phyloP scores from a whole-genome alignment of 2,329 filamentous ascomycete genomes.

The Alternaria conjuncta region DNA sequence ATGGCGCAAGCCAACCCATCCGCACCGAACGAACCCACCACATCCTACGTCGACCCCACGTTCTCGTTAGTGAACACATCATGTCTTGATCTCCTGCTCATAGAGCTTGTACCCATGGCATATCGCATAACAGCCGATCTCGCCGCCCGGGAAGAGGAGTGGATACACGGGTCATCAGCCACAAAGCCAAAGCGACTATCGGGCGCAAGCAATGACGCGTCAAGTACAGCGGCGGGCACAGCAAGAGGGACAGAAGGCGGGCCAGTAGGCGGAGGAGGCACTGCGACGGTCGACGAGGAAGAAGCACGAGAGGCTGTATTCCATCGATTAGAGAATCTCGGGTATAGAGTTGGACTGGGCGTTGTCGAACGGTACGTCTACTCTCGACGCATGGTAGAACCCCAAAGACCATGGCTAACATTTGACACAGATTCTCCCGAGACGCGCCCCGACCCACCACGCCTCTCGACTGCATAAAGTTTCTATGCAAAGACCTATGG shows the following conservation, averaged over 20 bases:
- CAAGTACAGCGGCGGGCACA: constrained; percentile 34
- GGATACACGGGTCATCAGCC: constrained; percentile 20
- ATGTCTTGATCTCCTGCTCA: constrained; percentile 91
- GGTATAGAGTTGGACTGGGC: constrained; percentile 91
- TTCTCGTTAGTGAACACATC: constrained; percentile 81
- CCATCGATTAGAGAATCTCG: constrained; percentile 80
- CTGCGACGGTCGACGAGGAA: constrained; percentile 68
- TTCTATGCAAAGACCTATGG: constrained; percentile 98
- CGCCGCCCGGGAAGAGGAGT: constrained; percentile 58
- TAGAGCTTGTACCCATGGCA: constrained; percentile 94
- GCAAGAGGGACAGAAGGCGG: constrained; percentile 15
- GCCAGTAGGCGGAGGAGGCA: constrained; percentile 24
- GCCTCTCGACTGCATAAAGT: constrained; percentile 95
- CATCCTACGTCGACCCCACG: constrained; percentile 68
- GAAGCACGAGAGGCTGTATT: constrained; percentile 86
- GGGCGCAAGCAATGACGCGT: constrained; percentile 30
- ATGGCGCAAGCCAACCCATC: constrained; percentile 24
- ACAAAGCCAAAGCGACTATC: constrained; percentile 25
- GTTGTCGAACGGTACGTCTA: constrained; percentile 79
- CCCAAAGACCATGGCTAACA: background rate
- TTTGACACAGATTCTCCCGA: constrained; percentile 70
- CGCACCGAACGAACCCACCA: constrained; percentile 20
- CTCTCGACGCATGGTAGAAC: background rate
- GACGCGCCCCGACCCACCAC: constrained; percentile 89
- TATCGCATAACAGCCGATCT: constrained; percentile 83